Evolutionary conservation across 805 yeast species (phyloP).

Genomic region (Isabelozyma pseudorhagii): DNA sequence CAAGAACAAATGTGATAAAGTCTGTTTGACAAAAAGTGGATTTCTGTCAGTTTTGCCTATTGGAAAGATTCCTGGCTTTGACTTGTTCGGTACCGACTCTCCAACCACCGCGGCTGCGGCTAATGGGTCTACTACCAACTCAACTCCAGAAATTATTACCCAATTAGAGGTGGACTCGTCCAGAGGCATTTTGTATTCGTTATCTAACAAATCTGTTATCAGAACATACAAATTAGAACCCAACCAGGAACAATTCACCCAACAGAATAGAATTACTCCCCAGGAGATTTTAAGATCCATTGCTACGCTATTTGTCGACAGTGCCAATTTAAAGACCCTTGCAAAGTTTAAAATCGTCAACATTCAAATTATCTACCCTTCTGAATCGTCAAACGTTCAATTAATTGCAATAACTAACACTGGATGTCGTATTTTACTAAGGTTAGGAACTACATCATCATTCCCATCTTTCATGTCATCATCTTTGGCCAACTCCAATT

Average conservation of each 20-base stretch:
- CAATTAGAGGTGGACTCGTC: conserved; percentile 74
- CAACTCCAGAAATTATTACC: conserved; percentile 52
- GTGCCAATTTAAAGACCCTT: conserved; percentile 50
- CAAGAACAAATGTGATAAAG: conserved; percentile 75
- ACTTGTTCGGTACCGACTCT: conserved; percentile 21
- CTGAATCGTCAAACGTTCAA: conserved; percentile 67
- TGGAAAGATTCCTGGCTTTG: conserved; percentile 31
- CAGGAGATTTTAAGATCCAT: conserved; percentile 46
- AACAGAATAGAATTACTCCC: conserved; percentile 39
- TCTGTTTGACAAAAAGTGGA: conserved; percentile 73
- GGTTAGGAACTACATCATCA: conserved; percentile 39
- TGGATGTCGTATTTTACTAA: conserved; percentile 76
- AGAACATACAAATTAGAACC: conserved; percentile 65
- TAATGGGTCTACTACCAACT: conserved; percentile 5
- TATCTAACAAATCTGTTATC: conserved; percentile 78
- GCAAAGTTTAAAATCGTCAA: conserved; percentile 56
- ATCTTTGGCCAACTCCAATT: conserved; percentile 19
- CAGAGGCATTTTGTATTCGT: conserved; percentile 72
- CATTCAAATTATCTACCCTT: conserved; percentile 56
- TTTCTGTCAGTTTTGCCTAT: conserved; percentile 36
- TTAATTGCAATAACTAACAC: conserved; percentile 75
- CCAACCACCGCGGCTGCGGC: conserved; percentile 4
- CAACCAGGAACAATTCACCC: conserved; percentile 37
- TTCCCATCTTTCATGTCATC: conserved; percentile 20
- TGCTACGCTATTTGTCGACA: conserved; percentile 52